Base-by-base conservation (phyloP, 2,329 filamentous ascomycete species). In the Aschersonia sp. region DNA sequence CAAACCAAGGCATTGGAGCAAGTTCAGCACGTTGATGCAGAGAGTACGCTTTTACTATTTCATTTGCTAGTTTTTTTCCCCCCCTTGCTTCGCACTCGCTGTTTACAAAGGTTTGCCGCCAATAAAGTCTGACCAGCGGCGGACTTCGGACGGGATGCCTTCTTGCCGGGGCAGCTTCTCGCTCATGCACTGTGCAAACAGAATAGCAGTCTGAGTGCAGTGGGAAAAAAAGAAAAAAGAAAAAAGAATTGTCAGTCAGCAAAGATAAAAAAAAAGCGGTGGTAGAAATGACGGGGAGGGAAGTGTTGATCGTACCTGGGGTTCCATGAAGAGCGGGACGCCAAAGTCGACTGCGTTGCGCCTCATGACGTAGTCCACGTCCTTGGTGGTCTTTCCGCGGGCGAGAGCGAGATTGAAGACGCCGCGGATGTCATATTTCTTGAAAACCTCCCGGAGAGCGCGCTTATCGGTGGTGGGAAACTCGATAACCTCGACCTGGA, bases 281-380 rank as follows among this genome's bases (percentile, higher is more conserved):
- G 22, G 22, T 22, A 22, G 22, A 22, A 2, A 31, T 45, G 12
- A 12, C 5, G 10, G 30, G n/a, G 14, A 29, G 7, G n/a, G 14
- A 29, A 4, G 12, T 31, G 42, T 3, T 5, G 44, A 22, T 41
- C 79, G 71, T 73, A 94, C 88, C 83, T 92, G 90, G 47, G 89
- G 87, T 72, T 97, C 90, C 89, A 96, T 96, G 68, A 98, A 97
- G 49, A 98, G 74, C 45, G 92, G 92, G 33, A 97, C 88, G 57
- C 90, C 90, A 65, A 98, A 98, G 70, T 98, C 92, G 49, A 98
- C 92, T 31, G 92, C 92, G 62, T 98, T 98, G 63, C 92, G 81
- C 60, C 92, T 81, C 90, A 97, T 97, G 49, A 98, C 88, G 60
- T 98, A 98, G 72, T 98, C 89, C 60, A 94, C 87, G 62, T 98